These are phyloP conservation scores for Penicillium brevicompactum DNA, from an alignment of 2,329 filamentous ascomycete genomes.

Conservation along the genomic window DNA sequence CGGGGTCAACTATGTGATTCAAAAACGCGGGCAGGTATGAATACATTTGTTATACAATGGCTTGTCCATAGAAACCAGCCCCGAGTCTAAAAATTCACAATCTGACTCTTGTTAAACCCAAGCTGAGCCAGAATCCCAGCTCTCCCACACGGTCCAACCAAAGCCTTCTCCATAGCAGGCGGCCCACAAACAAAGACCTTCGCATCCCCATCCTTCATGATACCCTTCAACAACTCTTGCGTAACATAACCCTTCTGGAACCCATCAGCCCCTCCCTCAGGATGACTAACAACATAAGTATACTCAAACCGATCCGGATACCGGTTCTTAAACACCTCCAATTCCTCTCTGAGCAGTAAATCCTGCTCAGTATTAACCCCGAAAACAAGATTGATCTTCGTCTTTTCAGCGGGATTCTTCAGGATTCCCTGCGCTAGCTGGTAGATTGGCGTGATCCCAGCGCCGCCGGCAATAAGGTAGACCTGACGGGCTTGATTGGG, in stretches of 20 bases:
- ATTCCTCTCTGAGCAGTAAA: conserved; percentile 59
- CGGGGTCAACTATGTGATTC: no score
- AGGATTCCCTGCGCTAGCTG: conserved; percentile 65
- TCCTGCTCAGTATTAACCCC: conserved; percentile 68
- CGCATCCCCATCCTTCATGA: conserved; percentile 45
- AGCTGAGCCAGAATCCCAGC: conserved; percentile 58
- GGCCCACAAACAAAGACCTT: conserved; percentile 73
- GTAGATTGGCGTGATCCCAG: conserved; percentile 72
- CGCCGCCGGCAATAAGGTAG: conserved; percentile 70
- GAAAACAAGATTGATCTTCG: conserved; percentile 65
- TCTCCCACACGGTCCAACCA: conserved; percentile 33
- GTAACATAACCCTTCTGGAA: conserved; percentile 61
- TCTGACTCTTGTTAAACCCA: conserved; percentile 60
- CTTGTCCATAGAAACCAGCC: no score
- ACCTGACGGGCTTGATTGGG: conserved; percentile 54
- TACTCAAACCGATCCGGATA: conserved; percentile 60
- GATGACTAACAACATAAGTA: conserved; percentile 58
- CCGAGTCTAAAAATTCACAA: conserved; percentile 57
- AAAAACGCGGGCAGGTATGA: no score
- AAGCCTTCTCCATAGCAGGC: conserved; percentile 62
- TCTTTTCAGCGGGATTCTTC: conserved; percentile 62
- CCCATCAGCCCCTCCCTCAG: conserved; percentile 40
- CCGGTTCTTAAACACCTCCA: conserved; percentile 53
- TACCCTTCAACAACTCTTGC: conserved; percentile 56
- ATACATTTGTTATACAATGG: no score